Percentiles rank a stretch among this genome's conserved stretches.
Evolutionary conservation across 768 basidiomycete genomes (phyloP).

Genomic region (Rubroboletus satanas): DNA sequence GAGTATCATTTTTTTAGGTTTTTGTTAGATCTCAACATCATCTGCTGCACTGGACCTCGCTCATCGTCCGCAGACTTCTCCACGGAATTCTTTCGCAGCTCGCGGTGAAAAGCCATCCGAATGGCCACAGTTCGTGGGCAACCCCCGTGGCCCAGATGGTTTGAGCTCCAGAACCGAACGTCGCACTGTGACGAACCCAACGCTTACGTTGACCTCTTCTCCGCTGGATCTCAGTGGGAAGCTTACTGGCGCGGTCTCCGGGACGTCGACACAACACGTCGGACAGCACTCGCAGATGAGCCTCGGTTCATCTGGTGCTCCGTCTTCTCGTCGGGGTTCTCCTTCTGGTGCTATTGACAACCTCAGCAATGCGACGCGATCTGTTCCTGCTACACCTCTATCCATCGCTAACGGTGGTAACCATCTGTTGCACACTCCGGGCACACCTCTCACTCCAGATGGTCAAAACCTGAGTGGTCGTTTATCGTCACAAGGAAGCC

Average conservation of each 20-base stretch:
- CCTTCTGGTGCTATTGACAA: conserved; percentile 64
- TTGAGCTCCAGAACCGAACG: conserved; percentile 54
- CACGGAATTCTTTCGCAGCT: conserved; percentile 53
- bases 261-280: conserved; percentile 60
- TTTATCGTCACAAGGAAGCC: conserved; percentile 44
- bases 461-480: conserved; percentile 60
- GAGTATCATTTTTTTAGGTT: conserved; percentile 1
- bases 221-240: conserved; percentile 48
- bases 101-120: conserved; percentile 79
- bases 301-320: conserved; percentile 28
- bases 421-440: conserved; percentile 61
- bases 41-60: conserved; percentile 94
- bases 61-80: conserved; percentile 79
- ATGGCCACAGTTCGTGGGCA: conserved; percentile 86
- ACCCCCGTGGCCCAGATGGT: conserved; percentile 58
- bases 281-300: conserved; percentile 57
- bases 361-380: conserved; percentile 61
- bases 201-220: conserved; percentile 56
- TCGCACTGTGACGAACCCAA: conserved; percentile 72
- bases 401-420: conserved; percentile 44
- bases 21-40: conserved; percentile 66
- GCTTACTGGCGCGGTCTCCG: conserved; percentile 47
- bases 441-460: conserved; percentile 60
- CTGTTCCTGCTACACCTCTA: conserved; percentile 80
- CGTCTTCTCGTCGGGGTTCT: conserved; percentile 69